Evolutionary conservation across 495 filamentous ascomycete genomes (phyloP).

Genomic region (Trichoderma erinaceum): DNA sequence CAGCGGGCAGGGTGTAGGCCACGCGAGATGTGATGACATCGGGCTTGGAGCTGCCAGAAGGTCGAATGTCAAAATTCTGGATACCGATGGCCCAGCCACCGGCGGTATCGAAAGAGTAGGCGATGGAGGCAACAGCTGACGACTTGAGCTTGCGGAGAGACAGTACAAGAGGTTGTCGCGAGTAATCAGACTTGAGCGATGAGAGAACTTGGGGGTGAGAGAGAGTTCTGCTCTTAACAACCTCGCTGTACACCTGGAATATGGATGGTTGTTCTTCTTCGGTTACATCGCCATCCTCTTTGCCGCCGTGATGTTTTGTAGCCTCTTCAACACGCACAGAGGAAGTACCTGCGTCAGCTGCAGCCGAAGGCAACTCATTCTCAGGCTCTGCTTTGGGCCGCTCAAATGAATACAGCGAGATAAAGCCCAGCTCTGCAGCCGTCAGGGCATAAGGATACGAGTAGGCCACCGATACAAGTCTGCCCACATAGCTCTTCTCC

Average conservation of each 20-base stretch:
- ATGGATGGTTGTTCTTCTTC: background rate
- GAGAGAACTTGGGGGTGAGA: constrained; percentile 56
- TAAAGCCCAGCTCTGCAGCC: constrained; percentile 61
- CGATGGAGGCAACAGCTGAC: constrained; percentile 70
- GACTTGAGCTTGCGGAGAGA: constrained; percentile 59
- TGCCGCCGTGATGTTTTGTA: background rate
- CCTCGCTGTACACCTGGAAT: constrained; percentile 11
- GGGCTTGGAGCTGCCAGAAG: constrained; percentile 27
- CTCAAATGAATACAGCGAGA: constrained; percentile 69
- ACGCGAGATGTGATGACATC: constrained; percentile 43
- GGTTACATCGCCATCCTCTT: background rate
- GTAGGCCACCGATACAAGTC: constrained; percentile 69
- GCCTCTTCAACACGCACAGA: background rate
- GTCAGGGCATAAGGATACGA: constrained; percentile 72
- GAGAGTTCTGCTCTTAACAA: constrained; percentile 11
- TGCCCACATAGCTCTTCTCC: constrained; percentile 50
- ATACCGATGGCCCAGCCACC: constrained; percentile 83
- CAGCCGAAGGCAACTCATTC: background rate
- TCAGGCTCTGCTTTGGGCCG: constrained; percentile 22
- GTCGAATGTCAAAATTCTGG: constrained; percentile 69
- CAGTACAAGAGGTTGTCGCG: constrained; percentile 70
- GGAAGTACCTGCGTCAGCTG: background rate
- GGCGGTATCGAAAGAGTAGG: constrained; percentile 66
- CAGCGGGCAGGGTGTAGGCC: constrained; percentile 34
- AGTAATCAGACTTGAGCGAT: constrained; percentile 76